Base-by-base conservation (phyloP, 2,329 filamentous ascomycete species). In the Penicillium psychrosexuale region DNA sequence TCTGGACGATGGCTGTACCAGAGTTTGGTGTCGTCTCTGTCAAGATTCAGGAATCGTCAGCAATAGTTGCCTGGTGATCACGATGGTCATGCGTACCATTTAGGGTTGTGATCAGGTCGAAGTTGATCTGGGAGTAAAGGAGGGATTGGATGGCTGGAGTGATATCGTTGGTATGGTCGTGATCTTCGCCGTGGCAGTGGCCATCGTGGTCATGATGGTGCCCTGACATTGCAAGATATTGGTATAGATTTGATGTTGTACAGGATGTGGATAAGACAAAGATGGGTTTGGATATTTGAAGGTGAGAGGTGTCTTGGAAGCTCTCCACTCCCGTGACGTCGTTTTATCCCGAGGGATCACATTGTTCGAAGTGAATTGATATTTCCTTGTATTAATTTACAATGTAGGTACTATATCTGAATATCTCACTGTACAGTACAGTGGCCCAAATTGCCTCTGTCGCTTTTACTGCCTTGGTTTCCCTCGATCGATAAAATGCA, bases 141-240 rank as follows among this genome's bases (percentile, higher is more conserved):
- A 91, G 91, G 66, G 87, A 88, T 74, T 97, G 93, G 15, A 97
- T 80, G 1, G 92, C 93, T 0, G 94, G 94, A 1, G 90, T 92
- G 66, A 96, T 84, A 78, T 97, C 93, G 77, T 97, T 90, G 44
- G 84, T 87, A 76, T 97, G 93, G 73, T 96, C 91, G 72, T 97
- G 91, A 39, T 78, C 76, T 60, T 78, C 77, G 59, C 81, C 77
- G 53, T 73, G 78, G 64, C 81, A 77, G 42, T 74, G 73, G 53
- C 67, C 65, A 55, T 75, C 66, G 47, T 72, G 60, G 39, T 74
- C 69, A 48, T 75, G 70, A 60, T 72, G 64, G 56, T 75, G 72
- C 3, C 65, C 67, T 19, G 72, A 69, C 71, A 72, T 74, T 51
- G 19, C 62, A 31, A 22, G 42, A 8, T 47, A 44, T 47, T 22